phyloP scores from a whole-genome alignment of 768 basidiomycete genomes.

The Hysterangium stoloniferum region DNA sequence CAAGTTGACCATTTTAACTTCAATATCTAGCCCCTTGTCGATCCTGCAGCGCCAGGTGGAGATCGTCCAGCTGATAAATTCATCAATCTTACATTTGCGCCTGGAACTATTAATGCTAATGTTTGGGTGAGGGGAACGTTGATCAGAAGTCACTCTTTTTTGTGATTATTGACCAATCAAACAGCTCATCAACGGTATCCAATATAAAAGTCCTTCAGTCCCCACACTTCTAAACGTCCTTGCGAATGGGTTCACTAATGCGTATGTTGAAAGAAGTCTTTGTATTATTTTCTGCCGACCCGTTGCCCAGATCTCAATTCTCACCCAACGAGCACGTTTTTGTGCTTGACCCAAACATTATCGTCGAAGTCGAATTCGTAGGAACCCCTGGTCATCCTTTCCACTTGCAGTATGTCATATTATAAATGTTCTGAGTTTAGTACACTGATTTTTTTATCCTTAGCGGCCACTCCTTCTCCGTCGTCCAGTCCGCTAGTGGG shows the following conservation, averaged over 20 bases:
- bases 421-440: background rate
- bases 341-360: background rate
- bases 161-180: background rate
- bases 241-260: conserved; percentile 2
- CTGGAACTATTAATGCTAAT: background rate
- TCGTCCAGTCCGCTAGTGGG: conserved; percentile 29
- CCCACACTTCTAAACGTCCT: conserved; percentile 10
- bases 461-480: conserved; percentile 23
- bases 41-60: conserved; percentile 12
- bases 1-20: conserved; percentile 16
- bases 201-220: conserved; percentile 7
- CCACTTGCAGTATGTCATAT: conserved; percentile 7
- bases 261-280: background rate
- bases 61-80: background rate
- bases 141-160: background rate
- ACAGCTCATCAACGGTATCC: conserved; percentile 4
- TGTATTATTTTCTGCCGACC: background rate
- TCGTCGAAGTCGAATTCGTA: conserved; percentile 4
- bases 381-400: conserved; percentile 8
- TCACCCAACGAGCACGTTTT: conserved; percentile 3
- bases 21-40: conserved; percentile 13
- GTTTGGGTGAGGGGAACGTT: conserved; percentile 3
- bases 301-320: conserved; percentile 3
- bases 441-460: no score
- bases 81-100: background rate